These are phyloP conservation scores for Alternaria novae-zelandiae DNA, from an alignment of 2,329 filamentous ascomycete genomes.

Conservation along the genomic window DNA sequence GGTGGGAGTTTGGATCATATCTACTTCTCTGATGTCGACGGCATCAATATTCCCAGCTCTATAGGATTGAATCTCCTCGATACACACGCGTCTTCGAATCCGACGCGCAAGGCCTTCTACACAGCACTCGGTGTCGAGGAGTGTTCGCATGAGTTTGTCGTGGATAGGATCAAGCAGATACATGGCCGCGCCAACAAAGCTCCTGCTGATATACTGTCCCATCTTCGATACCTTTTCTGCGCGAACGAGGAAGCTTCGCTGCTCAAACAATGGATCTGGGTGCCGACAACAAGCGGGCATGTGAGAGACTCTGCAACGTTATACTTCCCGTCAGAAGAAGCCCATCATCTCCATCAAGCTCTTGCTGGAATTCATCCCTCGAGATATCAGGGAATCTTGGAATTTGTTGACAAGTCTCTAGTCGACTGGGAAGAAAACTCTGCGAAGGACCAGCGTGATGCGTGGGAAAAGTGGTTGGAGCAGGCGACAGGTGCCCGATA, in stretches of 20 bases:
- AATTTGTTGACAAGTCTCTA: background rate
- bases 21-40: conserved; percentile 20
- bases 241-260: background rate
- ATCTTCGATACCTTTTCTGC: conserved; percentile 18
- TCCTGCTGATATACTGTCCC: background rate
- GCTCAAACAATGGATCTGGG: conserved; percentile 5
- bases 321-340: conserved; percentile 17
- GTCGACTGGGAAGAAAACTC: background rate
- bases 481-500: background rate
- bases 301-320: background rate
- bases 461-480: background rate
- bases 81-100: conserved; percentile 2
- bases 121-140: conserved; percentile 21
- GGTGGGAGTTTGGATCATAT: conserved; percentile 5
- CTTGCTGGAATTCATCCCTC: background rate
- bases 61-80: conserved; percentile 17
- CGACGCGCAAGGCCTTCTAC: conserved; percentile 16
- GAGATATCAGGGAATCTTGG: background rate
- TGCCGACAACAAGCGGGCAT: conserved; percentile 1
- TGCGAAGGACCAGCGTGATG: background rate
- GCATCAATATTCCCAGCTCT: conserved; percentile 13
- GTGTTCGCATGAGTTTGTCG: conserved; percentile 14
- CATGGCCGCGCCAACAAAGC: background rate
- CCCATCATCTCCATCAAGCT: conserved; percentile 20
- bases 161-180: conserved; percentile 10